Evolutionary conservation across 352 stramenopile genomes (phyloP).

Genomic region (Aphanomyces astaci): DNA sequence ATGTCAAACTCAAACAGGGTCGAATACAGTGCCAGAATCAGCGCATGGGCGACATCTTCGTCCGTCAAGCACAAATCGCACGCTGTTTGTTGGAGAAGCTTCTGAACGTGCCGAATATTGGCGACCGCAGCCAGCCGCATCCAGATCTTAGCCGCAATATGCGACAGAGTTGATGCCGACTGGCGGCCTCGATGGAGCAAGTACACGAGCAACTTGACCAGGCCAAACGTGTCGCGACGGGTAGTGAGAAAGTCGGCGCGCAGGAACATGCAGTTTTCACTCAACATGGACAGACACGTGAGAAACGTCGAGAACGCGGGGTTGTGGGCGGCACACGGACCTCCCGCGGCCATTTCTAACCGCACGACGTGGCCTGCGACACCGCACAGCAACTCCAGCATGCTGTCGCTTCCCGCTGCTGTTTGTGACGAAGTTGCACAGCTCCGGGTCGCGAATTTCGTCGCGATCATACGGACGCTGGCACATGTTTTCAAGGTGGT

Average conservation of each 20-base stretch:
- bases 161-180: neutral
- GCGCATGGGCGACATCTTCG: neutral
- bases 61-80: neutral
- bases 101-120: neutral
- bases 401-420: neutral
- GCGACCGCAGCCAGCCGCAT: neutral
- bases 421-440: neutral
- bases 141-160: neutral
- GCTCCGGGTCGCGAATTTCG: neutral
- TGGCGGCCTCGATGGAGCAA: neutral
- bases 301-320: neutral
- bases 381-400: neutral
- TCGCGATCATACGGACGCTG: neutral
- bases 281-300: neutral
- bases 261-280: constrained; percentile 11
- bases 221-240: neutral
- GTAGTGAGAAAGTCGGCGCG: neutral
- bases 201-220: neutral
- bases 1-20: constrained; percentile 19
- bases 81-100: neutral
- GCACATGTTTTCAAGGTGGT: neutral
- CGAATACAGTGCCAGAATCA: neutral
- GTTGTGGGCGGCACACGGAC: neutral
- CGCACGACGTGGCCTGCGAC: neutral
- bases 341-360: neutral